These are phyloP conservation scores for Bruguiera sexangula DNA, from an alignment of 345 rosid genomes.

Conservation along the genomic window DNA sequence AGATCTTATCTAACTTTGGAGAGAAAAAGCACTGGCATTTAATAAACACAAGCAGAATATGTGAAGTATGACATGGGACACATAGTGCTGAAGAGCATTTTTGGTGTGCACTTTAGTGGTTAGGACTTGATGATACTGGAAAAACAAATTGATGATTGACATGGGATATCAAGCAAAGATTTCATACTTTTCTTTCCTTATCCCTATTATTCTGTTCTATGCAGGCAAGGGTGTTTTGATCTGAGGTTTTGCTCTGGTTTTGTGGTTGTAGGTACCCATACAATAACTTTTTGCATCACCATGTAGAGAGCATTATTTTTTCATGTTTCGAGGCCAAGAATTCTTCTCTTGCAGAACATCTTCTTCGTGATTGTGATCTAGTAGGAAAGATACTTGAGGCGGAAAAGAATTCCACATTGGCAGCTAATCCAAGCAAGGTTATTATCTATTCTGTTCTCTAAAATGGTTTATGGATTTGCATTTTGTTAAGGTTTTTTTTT, in stretches of 20 bases:
- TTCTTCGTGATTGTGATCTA: conserved; percentile 70
- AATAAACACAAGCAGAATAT: too few species aligned
- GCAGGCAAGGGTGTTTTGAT: conserved; percentile 3
- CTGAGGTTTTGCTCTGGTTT: conserved; percentile 29
- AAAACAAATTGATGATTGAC: too few species aligned
- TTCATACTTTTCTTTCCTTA: too few species aligned
- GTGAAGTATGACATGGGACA: too few species aligned
- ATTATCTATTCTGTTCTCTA: background rate
- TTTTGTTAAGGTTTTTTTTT: background rate
- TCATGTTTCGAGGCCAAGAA: conserved; percentile 85
- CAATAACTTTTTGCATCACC: conserved; percentile 94
- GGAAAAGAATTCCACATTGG: conserved; percentile 48
- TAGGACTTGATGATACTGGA: too few species aligned
- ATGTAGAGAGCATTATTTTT: conserved; percentile 67
- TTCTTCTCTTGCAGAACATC: conserved; percentile 53
- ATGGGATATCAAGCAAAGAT: too few species aligned
- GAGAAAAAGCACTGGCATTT: too few species aligned
- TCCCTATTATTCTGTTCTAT: background rate
- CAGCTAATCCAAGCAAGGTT: conserved; percentile 62
- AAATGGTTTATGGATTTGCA: background rate
- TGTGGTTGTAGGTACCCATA: conserved; percentile 70
- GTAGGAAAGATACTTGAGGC: conserved; percentile 71
- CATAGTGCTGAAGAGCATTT: too few species aligned
- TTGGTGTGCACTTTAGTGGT: too few species aligned
- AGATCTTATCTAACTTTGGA: too few species aligned